These are phyloP conservation scores for Cytospora chrysosperma DNA, from an alignment of 2,329 filamentous ascomycete genomes.

Conservation along the genomic window DNA sequence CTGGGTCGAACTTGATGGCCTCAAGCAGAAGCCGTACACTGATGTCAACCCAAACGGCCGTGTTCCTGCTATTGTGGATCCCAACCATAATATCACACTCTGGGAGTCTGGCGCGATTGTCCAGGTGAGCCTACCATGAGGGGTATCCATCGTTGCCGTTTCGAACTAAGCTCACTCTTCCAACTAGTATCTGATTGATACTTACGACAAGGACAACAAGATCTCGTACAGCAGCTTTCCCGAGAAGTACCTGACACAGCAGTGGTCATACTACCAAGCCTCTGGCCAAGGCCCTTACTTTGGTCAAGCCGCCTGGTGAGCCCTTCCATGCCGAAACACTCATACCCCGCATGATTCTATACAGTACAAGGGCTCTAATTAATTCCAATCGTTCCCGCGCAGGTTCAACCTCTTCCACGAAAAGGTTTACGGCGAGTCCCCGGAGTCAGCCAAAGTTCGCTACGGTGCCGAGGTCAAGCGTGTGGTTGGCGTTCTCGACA, in stretches of 20 bases:
- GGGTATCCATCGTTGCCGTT: slow-evolving; percentile 39
- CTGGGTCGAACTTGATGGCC: slow-evolving; percentile 23
- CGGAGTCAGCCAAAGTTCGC: slow-evolving; percentile 25
- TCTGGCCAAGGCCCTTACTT: slow-evolving; percentile 44
- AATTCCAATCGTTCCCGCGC: slow-evolving; percentile 1
- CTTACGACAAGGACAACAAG: slow-evolving; percentile 44
- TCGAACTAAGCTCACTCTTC: background rate
- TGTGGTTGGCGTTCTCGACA: background rate
- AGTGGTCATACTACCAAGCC: slow-evolving; percentile 42
- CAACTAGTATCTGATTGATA: slow-evolving; percentile 45
- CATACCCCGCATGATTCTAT: slow-evolving; percentile 11
- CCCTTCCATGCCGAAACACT: too few relatives aligned
- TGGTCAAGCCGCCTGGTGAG: slow-evolving; percentile 39
- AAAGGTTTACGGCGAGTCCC: slow-evolving; percentile 2
- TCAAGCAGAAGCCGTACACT: slow-evolving; percentile 10
- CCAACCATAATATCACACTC: slow-evolving; percentile 44
- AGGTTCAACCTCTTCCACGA: slow-evolving; percentile 15
- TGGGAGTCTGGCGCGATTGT: slow-evolving; percentile 53
- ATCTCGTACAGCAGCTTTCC: slow-evolving; percentile 41
- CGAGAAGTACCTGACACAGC: slow-evolving; percentile 38
- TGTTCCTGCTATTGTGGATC: slow-evolving; percentile 31
- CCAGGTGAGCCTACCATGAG: slow-evolving; percentile 21
- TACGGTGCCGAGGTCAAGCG: slow-evolving; percentile 13
- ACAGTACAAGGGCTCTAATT: background rate
- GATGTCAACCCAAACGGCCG: slow-evolving; percentile 21